Evolutionary conservation across 1,284 basidiomycete genomes (phyloP).

Genomic region (Sporisorium reilianum): DNA sequence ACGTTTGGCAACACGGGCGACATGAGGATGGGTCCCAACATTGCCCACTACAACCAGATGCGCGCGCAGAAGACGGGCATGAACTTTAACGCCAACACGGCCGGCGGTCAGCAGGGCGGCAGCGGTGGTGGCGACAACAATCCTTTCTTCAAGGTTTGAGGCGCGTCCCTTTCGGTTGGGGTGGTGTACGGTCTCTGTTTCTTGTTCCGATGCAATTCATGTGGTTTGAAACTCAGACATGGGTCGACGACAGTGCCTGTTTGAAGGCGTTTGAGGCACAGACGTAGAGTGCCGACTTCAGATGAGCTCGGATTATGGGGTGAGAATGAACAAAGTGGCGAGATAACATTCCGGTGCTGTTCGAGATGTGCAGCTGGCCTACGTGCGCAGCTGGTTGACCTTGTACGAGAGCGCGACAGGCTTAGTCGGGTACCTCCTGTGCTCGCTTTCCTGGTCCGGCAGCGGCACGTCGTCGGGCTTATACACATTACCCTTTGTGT

Average conservation of each 20-base stretch:
- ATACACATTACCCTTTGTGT: constrained; percentile 19
- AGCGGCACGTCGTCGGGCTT: constrained; percentile 13
- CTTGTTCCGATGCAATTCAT: constrained; percentile 5
- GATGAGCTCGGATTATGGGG: background rate
- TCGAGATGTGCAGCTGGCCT: too few species aligned
- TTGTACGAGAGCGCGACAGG: constrained; percentile 33
- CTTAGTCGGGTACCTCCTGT: constrained; percentile 39
- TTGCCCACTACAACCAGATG: constrained; percentile 46
- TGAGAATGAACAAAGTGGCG: background rate
- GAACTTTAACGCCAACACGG: constrained; percentile 44
- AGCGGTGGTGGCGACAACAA: constrained; percentile 43
- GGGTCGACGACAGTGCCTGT: background rate
- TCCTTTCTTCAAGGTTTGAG: constrained; percentile 59
- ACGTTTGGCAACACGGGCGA: constrained; percentile 69
- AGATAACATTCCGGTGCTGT: background rate
- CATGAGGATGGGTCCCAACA: constrained; percentile 62
- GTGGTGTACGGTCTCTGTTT: background rate
- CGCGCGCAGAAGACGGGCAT: constrained; percentile 54
- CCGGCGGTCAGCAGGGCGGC: constrained; percentile 12
- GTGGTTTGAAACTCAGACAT: background rate
- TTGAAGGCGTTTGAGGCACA: too few species aligned
- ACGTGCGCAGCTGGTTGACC: constrained; percentile 17
- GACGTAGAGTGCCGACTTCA: background rate
- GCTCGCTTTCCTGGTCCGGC: constrained; percentile 48
- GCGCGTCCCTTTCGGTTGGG: background rate